Evolutionary conservation across 2,329 filamentous ascomycete genomes (phyloP).

Genomic region (Aspergillus calidoustus): DNA sequence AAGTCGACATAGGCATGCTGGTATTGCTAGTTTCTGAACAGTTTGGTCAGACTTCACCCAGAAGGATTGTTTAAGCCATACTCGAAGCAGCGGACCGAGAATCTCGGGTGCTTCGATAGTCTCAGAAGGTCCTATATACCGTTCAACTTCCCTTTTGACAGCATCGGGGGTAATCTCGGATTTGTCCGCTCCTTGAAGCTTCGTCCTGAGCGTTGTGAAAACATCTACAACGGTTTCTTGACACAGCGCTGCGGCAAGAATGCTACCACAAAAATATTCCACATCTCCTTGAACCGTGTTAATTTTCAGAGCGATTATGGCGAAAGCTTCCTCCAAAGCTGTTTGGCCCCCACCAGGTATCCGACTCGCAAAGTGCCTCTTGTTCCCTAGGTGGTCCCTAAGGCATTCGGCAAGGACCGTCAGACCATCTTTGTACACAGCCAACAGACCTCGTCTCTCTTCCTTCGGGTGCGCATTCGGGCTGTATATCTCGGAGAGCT

Average conservation of each 20-base stretch:
- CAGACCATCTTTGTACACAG: conserved; percentile 61
- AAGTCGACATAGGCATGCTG: conserved; percentile 65
- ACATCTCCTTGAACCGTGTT: conserved; percentile 54
- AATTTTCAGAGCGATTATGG: conserved; percentile 67
- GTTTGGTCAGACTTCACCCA: conserved; percentile 48
- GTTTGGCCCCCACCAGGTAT: conserved; percentile 80
- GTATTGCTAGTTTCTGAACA: conserved; percentile 59
- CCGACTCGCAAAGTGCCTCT: conserved; percentile 79
- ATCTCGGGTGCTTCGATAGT: conserved; percentile 49
- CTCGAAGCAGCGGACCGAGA: conserved; percentile 42
- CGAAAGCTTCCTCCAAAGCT: conserved; percentile 71
- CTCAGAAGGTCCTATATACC: conserved; percentile 46
- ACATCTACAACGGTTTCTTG: conserved; percentile 74
- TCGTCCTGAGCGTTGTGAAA: conserved; percentile 55
- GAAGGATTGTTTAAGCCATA: conserved; percentile 65
- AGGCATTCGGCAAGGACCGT: conserved; percentile 75
- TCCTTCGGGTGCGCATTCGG: conserved; percentile 61
- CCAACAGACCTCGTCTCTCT: conserved; percentile 69
- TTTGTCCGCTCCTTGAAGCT: conserved; percentile 24
- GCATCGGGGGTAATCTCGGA: conserved; percentile 25
- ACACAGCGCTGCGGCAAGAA: conserved; percentile 79
- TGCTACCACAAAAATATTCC: conserved; percentile 81
- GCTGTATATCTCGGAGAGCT: conserved; percentile 77
- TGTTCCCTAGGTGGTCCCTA: conserved; percentile 80
- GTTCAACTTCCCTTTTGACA: conserved; percentile 37